Conservation (phyloP, 768 basidiomycete species). For the Plicaturopsis crispa region DNA sequence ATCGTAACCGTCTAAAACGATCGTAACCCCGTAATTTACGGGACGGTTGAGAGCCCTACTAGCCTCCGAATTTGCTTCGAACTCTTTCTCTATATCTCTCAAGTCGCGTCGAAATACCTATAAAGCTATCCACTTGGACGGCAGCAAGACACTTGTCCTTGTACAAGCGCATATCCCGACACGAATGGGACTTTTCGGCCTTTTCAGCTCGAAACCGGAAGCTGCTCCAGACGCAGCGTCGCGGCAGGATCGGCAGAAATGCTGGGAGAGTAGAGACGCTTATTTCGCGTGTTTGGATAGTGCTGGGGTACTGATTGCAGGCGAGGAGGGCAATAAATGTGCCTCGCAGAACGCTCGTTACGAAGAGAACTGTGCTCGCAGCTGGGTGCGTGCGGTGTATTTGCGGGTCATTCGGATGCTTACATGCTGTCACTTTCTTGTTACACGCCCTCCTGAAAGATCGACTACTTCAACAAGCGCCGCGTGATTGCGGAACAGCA, state of each 20-base stretch:
- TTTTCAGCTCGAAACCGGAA: slow-evolving; percentile 27
- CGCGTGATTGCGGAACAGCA: slow-evolving; percentile 76
- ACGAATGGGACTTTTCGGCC: no score
- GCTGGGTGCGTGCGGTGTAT: slow-evolving; percentile 60
- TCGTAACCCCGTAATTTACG: no score
- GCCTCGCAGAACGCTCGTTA: slow-evolving; percentile 48
- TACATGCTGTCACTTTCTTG: not conserved
- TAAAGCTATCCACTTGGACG: no score
- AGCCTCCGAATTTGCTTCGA: no score
- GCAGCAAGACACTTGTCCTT: no score
- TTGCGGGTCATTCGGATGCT: no score
- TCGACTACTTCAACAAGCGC: slow-evolving; percentile 93
- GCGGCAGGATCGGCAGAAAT: slow-evolving; percentile 65
- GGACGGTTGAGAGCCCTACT: no score
- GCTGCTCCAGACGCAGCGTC: slow-evolving; percentile 36
- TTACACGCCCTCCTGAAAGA: slow-evolving; percentile 35
- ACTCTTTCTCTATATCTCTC: no score
- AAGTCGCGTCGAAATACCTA: no score
- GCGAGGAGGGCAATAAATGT: slow-evolving; percentile 63
- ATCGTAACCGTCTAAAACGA: no score
- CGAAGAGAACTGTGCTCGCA: slow-evolving; percentile 72
- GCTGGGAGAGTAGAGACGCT: slow-evolving; percentile 79
- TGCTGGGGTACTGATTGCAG: slow-evolving; percentile 61
- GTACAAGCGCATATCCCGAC: no score
- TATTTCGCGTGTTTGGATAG: slow-evolving; percentile 84